Base-by-base conservation (phyloP, 1,139 yeast genomes). In the Pichia sp. region DNA sequence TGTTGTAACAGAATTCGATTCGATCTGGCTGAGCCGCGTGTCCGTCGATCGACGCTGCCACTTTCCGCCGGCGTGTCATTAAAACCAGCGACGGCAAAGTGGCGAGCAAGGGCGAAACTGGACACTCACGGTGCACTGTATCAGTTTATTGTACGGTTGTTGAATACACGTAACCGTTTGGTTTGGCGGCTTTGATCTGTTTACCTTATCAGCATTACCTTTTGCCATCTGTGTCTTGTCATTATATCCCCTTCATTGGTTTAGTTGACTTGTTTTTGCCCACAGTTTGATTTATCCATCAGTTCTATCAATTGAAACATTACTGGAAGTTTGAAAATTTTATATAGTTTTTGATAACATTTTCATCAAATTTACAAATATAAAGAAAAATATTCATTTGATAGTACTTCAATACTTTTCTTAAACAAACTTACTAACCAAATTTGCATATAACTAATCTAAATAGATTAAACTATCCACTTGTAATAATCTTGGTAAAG, bases 141-240 rank as follows among this genome's bases (percentile, higher is more conserved):
- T n/a, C n/a, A n/a, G n/a, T n/a, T n/a, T n/a, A n/a, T n/a, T n/a
- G n/a, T n/a, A n/a, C n/a, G n/a, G n/a, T n/a, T n/a, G n/a, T n/a
- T n/a, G n/a, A n/a, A n/a, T n/a, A n/a, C n/a, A n/a, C n/a, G n/a
- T n/a, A n/a, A n/a, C n/a, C n/a, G n/a, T n/a, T n/a, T n/a, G n/a
- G n/a, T n/a, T 9, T 17, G 9, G 26, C 21, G 17, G 32, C 35
- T 21, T 23, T 23, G 17, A 11, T 26, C 21, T 5, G n/a, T 41
- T 14, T 11, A 19, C 28, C 20, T 17, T 14, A 17, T 11, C 33
- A 43, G 46, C 46, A 43, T 36, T 33, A 34, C 35, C 23, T 15
- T 35, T 38, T 40, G 46, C 46, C 46, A 43, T 36, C 38, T 28
- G 41, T 36, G 46, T 35, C 32, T 41, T 31, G 38, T 43, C 42